Base-by-base conservation (phyloP, 345 rosid genomes). In the Turnera subulata region DNA sequence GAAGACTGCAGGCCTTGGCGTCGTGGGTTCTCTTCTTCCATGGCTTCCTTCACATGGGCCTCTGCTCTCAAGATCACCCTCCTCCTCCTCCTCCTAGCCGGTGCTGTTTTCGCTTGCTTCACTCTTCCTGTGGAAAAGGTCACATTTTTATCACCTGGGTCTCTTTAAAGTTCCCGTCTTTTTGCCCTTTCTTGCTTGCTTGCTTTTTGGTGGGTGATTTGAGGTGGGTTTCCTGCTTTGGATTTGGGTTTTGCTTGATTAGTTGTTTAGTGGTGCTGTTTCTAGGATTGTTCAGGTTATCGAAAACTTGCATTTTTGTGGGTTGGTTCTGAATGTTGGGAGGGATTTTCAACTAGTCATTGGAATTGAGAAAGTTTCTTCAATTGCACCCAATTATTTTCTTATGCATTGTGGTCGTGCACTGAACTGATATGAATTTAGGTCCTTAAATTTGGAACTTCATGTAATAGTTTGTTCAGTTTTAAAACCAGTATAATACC, bases 71-170 rank as follows among this genome's bases (percentile, higher is more conserved):
- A 95, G 69, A 63, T 90, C 69, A 61, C 80, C 20, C 77, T 94
- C 65, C 82, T 94, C 53, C 58, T 85, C 25, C 55, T 80, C 29
- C 96, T 94, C 64, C 10, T 84, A 9, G 85, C 82, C 62, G 88
- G 89, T 51, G 80, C 73, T 53, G 65, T 81, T 69, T 54, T 76
- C 66, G 99, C 96, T 66, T 88, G 82, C 56, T 85, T 78, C 78
- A 85, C 95, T 55, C 91, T 90, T 63, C 99, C 99, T 46, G 84
- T 94, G 3, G 95, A 94, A 62, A 76, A 90, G 95, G 99, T 86
- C 15, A 24, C 45, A 2, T 53, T 21, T 58, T 49, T 16, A 11
- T 32, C 21, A n/a, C 43, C 56, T 37, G 33, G 15, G 26, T 33
- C 17, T 53, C n/a, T 62, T 38, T 54, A 11, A 4, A 8, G 14